These are phyloP conservation scores for Coniochaeta sp. DNA, from an alignment of 2,329 filamentous ascomycete genomes.

Conservation along the genomic window DNA sequence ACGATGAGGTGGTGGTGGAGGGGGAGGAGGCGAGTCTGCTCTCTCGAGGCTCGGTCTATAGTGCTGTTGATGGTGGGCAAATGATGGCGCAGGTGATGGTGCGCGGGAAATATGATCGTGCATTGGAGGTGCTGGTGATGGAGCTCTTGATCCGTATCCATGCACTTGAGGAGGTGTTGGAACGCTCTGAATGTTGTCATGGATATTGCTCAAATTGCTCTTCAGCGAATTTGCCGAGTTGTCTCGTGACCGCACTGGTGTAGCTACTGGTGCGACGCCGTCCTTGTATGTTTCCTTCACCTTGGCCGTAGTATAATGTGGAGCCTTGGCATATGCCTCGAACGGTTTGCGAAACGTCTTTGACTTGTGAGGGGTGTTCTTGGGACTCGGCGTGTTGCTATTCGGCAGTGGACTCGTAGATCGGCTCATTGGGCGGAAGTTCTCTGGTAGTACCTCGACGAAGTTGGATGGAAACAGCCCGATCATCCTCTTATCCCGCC, in stretches of 20 bases:
- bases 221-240: slow-evolving; percentile 31
- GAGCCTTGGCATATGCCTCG: slow-evolving; percentile 58
- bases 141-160: slow-evolving; percentile 24
- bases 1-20: slow-evolving; percentile 72
- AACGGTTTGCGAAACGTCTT: slow-evolving; percentile 61
- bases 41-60: slow-evolving; percentile 21
- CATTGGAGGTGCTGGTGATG: slow-evolving; percentile 28
- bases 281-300: slow-evolving; percentile 50
- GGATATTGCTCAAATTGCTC: slow-evolving; percentile 9
- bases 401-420: slow-evolving; percentile 52
- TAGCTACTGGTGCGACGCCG: slow-evolving; percentile 8
- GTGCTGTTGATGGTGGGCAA: slow-evolving; percentile 16
- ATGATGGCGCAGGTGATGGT: slow-evolving; percentile 30
- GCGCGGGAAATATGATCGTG: background rate
- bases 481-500: slow-evolving; percentile 81
- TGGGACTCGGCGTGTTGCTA: slow-evolving; percentile 46
- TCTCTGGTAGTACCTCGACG: slow-evolving; percentile 78
- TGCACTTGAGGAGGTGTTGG: slow-evolving; percentile 21
- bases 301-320: slow-evolving; percentile 57
- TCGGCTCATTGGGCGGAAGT: slow-evolving; percentile 69
- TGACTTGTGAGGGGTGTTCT: slow-evolving; percentile 48
- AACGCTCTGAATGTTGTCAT: slow-evolving; percentile 16
- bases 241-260: slow-evolving; percentile 24
- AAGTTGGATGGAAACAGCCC: slow-evolving; percentile 97
- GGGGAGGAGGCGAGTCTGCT: slow-evolving; percentile 61